These are phyloP conservation scores for Phyllostachys edulis DNA, from an alignment of 176 grass and related monocot genomes.

Conservation along the genomic window DNA sequence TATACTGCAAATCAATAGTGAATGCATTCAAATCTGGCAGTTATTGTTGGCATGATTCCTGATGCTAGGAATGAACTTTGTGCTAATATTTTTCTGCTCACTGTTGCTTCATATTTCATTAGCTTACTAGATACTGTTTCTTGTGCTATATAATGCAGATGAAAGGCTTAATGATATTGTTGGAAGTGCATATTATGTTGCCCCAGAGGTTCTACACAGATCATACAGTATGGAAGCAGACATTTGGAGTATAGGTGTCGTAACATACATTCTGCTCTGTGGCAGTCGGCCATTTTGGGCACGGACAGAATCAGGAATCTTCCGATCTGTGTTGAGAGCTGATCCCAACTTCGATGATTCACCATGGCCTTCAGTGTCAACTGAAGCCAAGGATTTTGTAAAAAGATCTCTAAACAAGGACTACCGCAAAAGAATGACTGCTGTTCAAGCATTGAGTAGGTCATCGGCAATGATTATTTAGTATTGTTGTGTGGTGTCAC, in stretches of 20 bases:
- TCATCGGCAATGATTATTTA: conserved; percentile 26
- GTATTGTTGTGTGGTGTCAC: neutral
- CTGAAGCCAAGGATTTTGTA: conserved; percentile 95
- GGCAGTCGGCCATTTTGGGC: conserved; percentile 98
- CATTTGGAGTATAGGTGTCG: conserved; percentile 98
- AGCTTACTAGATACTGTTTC: conserved; percentile 31
- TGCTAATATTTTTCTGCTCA: neutral
- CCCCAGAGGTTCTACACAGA: conserved; percentile 96
- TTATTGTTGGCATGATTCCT: conserved; percentile 7
- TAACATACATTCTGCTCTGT: conserved; percentile 96
- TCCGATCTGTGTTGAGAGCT: conserved; percentile 92
- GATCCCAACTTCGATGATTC: conserved; percentile 97
- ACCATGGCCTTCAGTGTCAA: conserved; percentile 86
- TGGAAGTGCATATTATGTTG: conserved; percentile 97
- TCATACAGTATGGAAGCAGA: conserved; percentile 98
- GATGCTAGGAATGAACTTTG: conserved; percentile 16
- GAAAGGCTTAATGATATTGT: conserved; percentile 99
- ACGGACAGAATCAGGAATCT: conserved; percentile 97
- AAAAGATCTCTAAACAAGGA: conserved; percentile 97
- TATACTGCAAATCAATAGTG: conserved; percentile 1
- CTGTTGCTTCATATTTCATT: conserved; percentile 22
- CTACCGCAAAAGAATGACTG: conserved; percentile 98
- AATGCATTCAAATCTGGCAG: conserved; percentile 1
- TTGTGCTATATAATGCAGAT: conserved; percentile 65
- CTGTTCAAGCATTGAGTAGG: conserved; percentile 98